Conservation (phyloP, 208 protist species). For the Tritrichomonas musculus region DNA sequence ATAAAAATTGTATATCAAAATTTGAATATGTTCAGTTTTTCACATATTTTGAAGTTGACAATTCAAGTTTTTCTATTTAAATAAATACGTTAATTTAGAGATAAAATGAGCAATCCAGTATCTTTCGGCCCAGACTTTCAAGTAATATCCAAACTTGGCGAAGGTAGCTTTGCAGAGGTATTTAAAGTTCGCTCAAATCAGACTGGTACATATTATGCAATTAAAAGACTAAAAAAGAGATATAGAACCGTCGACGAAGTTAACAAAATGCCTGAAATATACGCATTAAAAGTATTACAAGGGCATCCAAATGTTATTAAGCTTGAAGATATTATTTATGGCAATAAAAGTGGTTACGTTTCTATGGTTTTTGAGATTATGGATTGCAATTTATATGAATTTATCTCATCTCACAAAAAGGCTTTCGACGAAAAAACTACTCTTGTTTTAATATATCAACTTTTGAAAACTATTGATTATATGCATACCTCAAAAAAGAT, state of each 20-base stretch:
- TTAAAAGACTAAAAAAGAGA: constrained; percentile 20
- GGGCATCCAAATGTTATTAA: constrained; percentile 84
- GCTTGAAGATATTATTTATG: constrained; percentile 80
- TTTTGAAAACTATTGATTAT: neutral
- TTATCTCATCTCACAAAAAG: constrained; percentile 58
- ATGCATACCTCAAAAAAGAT: constrained; percentile 59
- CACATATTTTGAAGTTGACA: no score
- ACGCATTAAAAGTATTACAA: constrained; percentile 73
- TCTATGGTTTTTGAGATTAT: constrained; percentile 86
- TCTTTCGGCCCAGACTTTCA: neutral
- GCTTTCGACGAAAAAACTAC: neutral
- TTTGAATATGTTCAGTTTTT: no score
- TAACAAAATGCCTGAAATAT: constrained; percentile 87
- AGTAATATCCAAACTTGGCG: neutral
- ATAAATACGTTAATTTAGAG: no score
- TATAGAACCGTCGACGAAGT: constrained; percentile 56
- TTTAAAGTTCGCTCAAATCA: neutral
- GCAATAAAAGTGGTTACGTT: constrained; percentile 12
- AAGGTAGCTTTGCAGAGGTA: neutral
- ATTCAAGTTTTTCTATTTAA: no score
- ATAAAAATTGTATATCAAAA: no score
- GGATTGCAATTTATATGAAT: constrained; percentile 81
- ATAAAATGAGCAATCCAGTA: no score
- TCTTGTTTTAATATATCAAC: neutral
- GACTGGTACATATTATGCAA: neutral